These are phyloP conservation scores for Suillus spraguei DNA, from an alignment of 768 basidiomycete species.

Conservation along the genomic window DNA sequence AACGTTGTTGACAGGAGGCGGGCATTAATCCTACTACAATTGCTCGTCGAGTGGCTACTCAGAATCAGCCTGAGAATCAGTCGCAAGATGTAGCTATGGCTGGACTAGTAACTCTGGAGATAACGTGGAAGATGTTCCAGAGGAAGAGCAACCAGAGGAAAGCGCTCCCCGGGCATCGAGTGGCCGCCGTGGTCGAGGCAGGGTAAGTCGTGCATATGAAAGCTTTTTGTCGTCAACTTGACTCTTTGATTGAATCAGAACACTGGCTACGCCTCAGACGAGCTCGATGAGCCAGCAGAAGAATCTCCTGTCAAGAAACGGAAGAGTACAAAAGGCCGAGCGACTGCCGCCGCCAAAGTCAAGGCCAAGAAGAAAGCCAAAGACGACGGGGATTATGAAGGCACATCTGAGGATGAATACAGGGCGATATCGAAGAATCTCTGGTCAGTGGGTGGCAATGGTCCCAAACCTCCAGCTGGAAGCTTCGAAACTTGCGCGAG, in stretches of 20 bases:
- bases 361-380: slow-evolving; percentile 44
- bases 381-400: slow-evolving; percentile 49
- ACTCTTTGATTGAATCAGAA: slow-evolving; percentile 15
- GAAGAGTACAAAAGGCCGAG: slow-evolving; percentile 48
- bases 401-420: slow-evolving; percentile 67
- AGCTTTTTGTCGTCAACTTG: slow-evolving; percentile 3
- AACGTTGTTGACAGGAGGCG: slow-evolving; percentile 41
- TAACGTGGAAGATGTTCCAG: slow-evolving; percentile 14
- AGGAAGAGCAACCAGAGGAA: slow-evolving; percentile 20
- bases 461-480: slow-evolving; percentile 68
- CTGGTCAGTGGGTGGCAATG: slow-evolving; percentile 34
- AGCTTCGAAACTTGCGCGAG: slow-evolving; percentile 79
- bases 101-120: slow-evolving; percentile 39
- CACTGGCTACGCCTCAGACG: slow-evolving; percentile 68
- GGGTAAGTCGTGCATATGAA: slow-evolving; percentile 16
- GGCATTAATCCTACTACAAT: slow-evolving; percentile 51
- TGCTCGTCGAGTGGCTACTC: slow-evolving; percentile 38
- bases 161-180: slow-evolving; percentile 14
- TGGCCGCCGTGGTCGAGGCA: slow-evolving; percentile 20
- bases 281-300: slow-evolving; percentile 64
- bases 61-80: slow-evolving; percentile 25
- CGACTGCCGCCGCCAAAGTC: slow-evolving; percentile 41
- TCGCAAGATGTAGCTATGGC: slow-evolving; percentile 43
- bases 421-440: slow-evolving; percentile 59
- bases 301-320: slow-evolving; percentile 53